Base-by-base conservation (phyloP, 192 early-diverging fungal species). In the Backusella westeae region DNA sequence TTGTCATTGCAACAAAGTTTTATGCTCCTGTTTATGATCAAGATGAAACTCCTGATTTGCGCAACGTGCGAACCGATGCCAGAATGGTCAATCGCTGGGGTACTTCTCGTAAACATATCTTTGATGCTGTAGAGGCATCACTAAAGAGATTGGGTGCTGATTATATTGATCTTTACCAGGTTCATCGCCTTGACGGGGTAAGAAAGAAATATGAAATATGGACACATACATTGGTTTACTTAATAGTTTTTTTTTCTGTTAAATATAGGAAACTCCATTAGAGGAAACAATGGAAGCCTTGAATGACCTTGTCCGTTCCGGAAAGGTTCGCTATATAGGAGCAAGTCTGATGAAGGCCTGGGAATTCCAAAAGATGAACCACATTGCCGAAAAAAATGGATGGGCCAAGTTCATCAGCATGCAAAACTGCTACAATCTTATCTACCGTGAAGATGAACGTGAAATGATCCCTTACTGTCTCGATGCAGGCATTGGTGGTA, bases 1-100 rank as follows among this genome's bases (percentile, higher is more conserved):
- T 92, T n/a, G 93, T 96, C 21, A 88, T 96, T 69, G 87, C 90
- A 9, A 96, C 94, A 44, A 96, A 96, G 82, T 69, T 91, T n/a
- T 91, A 59, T 32, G 75, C 71, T 15, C 56, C 68, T 77, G 69
- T 82, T 71, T 85, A 81, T 81, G 89, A 84, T 15, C 85, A 82
- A 7, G 83, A 84, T 6, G 82, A 83, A 53, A 19, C 80, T 1
- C 66, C 29, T 75, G 26, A 29, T 15, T 1, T 77, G 69, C 34
- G 79, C 3, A 42, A 76, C 17, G 5, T 69, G 7, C 23, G 38
- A n/a, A 38, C 34, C 4, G 44, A 73, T 69, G 26, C 41, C 17
- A 49, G 53, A 38, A 32, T 75, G 14, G 81, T 79, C 2, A 96
- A 96, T 84, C 90, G 90, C 39, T 84, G 83, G 42, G 94, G 94